phyloP scores from a whole-genome alignment of 805 yeast genomes.

The Schwanniomyces sp. region DNA sequence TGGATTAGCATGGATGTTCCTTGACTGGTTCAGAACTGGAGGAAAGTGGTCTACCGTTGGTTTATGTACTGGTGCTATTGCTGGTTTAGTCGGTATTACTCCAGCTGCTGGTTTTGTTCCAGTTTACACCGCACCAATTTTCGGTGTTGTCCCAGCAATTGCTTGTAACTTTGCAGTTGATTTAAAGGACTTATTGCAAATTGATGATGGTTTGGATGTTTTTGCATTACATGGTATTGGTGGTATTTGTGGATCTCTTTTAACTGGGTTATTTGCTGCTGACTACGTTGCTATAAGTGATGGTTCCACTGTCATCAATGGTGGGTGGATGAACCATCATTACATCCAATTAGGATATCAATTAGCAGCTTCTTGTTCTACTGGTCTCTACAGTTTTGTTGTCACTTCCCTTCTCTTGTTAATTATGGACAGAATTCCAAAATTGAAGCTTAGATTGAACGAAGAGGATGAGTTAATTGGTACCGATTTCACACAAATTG shows the following conservation, averaged over 20 bases:
- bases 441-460: conserved; percentile 75
- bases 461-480: conserved; percentile 89
- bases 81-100: conserved; percentile 92
- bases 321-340: conserved; percentile 90
- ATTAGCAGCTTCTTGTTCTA: conserved; percentile 72
- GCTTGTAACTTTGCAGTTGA: conserved; percentile 87
- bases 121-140: conserved; percentile 80
- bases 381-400: conserved; percentile 72
- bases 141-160: conserved; percentile 75
- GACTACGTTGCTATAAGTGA: conserved; percentile 85
- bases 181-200: conserved; percentile 64
- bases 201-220: conserved; percentile 95
- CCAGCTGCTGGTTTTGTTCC: conserved; percentile 98
- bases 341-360: conserved; percentile 85
- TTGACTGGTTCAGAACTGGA: conserved; percentile 84
- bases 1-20: conserved; percentile 91
- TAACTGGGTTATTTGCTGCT: conserved; percentile 92
- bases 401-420: conserved; percentile 70
- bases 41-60: conserved; percentile 93
- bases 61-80: conserved; percentile 88
- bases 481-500: conserved; percentile 86
- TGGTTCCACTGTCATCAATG: conserved; percentile 61
- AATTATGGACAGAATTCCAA: conserved; percentile 72
- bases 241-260: conserved; percentile 76
- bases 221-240: conserved; percentile 94